phyloP scores from a whole-genome alignment of 805 yeast species.

The Komagataella pastoris region DNA sequence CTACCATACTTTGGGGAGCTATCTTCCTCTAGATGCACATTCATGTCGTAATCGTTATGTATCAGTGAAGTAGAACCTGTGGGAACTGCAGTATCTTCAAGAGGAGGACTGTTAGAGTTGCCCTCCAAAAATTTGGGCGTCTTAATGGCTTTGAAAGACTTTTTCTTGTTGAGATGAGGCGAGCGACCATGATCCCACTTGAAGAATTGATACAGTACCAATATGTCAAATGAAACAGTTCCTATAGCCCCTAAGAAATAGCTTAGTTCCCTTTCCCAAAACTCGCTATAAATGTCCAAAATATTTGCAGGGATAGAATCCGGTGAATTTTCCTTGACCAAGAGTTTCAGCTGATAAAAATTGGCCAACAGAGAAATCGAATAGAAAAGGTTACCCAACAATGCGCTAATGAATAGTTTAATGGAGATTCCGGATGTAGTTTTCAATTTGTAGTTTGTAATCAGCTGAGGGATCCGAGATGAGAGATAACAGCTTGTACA shows the following conservation, averaged over 20 bases:
- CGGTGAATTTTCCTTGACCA: constrained; percentile 11
- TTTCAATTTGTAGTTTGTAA: constrained; percentile 28
- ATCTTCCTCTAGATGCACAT: neutral
- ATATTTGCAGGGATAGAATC: neutral
- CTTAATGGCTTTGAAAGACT: neutral
- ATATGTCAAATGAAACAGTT: constrained; percentile 32
- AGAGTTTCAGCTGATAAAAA: constrained; percentile 20
- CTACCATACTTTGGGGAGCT: neutral
- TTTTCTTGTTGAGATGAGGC: neutral
- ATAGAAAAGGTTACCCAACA: constrained; percentile 35
- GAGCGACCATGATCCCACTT: constrained; percentile 11
- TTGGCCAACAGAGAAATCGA: constrained; percentile 33
- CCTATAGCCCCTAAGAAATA: constrained; percentile 40
- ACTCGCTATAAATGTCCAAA: constrained; percentile 12
- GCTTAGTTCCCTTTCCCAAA: constrained; percentile 24
- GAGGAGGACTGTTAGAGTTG: neutral
- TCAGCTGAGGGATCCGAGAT: constrained; percentile 39
- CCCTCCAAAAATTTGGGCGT: neutral
- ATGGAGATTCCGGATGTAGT: constrained; percentile 40
- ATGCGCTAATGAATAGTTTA: constrained; percentile 32
- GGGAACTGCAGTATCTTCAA: neutral
- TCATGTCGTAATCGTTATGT: neutral
- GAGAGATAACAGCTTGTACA: constrained; percentile 34
- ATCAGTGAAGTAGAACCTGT: neutral
- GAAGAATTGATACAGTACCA: constrained; percentile 30